Percentiles rank a stretch among this genome's conserved stretches.
Evolutionary conservation across 192 early-diverging fungal genomes (phyloP).

Genomic region (Diversispora epigaea): DNA sequence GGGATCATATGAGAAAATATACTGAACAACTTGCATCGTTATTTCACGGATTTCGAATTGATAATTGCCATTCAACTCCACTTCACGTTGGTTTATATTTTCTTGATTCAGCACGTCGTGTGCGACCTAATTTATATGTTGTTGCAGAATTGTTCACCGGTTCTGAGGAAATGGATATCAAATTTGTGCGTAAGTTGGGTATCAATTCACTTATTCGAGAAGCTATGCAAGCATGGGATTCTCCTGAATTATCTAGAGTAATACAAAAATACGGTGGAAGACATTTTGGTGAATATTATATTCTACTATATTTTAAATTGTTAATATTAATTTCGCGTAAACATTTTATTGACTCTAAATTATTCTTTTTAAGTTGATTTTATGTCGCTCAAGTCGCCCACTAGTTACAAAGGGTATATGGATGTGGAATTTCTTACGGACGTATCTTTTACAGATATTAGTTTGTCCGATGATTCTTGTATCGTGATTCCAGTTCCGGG

Average conservation of each 20-base stretch:
- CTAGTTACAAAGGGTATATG: slow-evolving; percentile 59
- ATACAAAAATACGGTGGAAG: slow-evolving; percentile 91
- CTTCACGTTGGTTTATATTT: slow-evolving; percentile 92
- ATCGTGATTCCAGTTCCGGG: slow-evolving; percentile 73
- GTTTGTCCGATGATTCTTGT: slow-evolving; percentile 44
- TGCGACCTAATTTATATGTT: slow-evolving; percentile 92
- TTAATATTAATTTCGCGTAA: not conserved
- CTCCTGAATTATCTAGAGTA: slow-evolving; percentile 83
- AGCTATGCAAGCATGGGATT: slow-evolving; percentile 97
- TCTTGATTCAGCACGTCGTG: slow-evolving; percentile 79
- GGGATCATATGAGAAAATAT: slow-evolving; percentile 90
- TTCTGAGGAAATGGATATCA: slow-evolving; percentile 87
- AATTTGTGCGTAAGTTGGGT: slow-evolving; percentile 89
- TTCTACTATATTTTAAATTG: slow-evolving; percentile 9
- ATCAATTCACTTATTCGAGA: slow-evolving; percentile 97
- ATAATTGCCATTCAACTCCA: slow-evolving; percentile 99
- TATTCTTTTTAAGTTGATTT: too few relatives aligned
- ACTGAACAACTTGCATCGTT: slow-evolving; percentile 82
- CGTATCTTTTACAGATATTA: slow-evolving; percentile 39
- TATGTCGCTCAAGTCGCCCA: too few relatives aligned
- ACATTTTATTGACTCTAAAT: too few relatives aligned
- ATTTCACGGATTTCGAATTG: slow-evolving; percentile 97
- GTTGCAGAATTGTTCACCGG: slow-evolving; percentile 99
- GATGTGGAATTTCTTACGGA: slow-evolving; percentile 66
- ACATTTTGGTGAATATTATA: slow-evolving; percentile 65